Percentiles rank a stretch among this genome's conserved stretches.
Evolutionary conservation across 495 filamentous ascomycete genomes (phyloP).

Genomic region (Jackrogersella multiformis): DNA sequence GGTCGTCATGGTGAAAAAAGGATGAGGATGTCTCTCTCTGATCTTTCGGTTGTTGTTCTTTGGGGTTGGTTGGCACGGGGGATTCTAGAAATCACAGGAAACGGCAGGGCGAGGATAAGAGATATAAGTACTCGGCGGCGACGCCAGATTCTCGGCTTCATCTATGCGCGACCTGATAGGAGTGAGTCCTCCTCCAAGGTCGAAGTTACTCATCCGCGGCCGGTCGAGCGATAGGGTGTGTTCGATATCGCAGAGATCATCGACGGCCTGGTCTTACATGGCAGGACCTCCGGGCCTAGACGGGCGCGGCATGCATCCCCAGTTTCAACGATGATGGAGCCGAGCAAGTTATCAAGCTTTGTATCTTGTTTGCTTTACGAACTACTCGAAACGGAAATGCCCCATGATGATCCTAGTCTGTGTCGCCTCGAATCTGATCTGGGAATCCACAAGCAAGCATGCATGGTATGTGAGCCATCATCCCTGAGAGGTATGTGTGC

Average conservation of each 20-base stretch:
- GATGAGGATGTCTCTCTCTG: slow-evolving; percentile 32
- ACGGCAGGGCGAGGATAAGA: slow-evolving; percentile 11
- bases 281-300: slow-evolving; percentile 32
- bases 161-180: slow-evolving; percentile 14
- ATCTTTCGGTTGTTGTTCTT: slow-evolving; percentile 22
- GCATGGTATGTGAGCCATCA: slow-evolving; percentile 13
- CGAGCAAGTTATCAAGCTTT: slow-evolving; percentile 29
- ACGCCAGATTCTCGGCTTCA: slow-evolving; percentile 4
- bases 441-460: slow-evolving; percentile 1
- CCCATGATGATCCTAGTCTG: slow-evolving; percentile 27
- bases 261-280: slow-evolving; percentile 27
- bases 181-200: background rate
- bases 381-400: slow-evolving; percentile 28
- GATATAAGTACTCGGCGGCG: slow-evolving; percentile 38
- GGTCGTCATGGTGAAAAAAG: slow-evolving; percentile 37
- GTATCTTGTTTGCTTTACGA: slow-evolving; percentile 35
- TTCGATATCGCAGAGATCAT: slow-evolving; percentile 36
- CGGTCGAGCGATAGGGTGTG: slow-evolving; percentile 32
- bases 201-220: slow-evolving; percentile 18
- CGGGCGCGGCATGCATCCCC: slow-evolving; percentile 28
- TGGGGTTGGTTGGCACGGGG: slow-evolving; percentile 35
- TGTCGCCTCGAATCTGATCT: slow-evolving; percentile 36
- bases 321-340: slow-evolving; percentile 36
- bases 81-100: slow-evolving; percentile 28
- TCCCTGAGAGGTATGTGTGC: slow-evolving; percentile 3